Conservation (phyloP, 257 asterid genomes). For the Paraleonurus japonicus region DNA sequence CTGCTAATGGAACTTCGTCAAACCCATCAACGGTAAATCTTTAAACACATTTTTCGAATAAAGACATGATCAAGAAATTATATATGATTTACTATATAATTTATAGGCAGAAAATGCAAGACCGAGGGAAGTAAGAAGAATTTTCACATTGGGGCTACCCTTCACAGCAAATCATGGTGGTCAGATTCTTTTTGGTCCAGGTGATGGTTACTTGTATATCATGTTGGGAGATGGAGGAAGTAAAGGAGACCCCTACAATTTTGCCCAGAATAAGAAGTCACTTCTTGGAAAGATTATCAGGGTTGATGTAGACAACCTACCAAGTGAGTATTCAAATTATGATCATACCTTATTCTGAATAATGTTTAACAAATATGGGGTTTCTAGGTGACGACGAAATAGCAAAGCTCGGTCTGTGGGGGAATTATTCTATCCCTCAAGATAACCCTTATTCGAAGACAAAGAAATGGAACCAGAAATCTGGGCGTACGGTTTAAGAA, state of each 20-base stretch:
- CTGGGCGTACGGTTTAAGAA: slow-evolving; percentile 83
- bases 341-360: background rate
- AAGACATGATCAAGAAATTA: background rate
- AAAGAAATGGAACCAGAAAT: slow-evolving; percentile 62
- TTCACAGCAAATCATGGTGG: slow-evolving; percentile 70
- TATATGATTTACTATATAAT: background rate
- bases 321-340: slow-evolving; percentile 50
- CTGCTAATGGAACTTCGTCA: slow-evolving; percentile 77
- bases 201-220: slow-evolving; percentile 71
- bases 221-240: slow-evolving; percentile 95
- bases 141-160: slow-evolving; percentile 83
- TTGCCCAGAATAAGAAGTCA: slow-evolving; percentile 87
- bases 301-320: slow-evolving; percentile 67
- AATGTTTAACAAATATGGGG: background rate
- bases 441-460: slow-evolving; percentile 76
- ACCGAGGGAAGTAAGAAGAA: slow-evolving; percentile 73
- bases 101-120: slow-evolving; percentile 56
- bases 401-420: slow-evolving; percentile 64
- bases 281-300: slow-evolving; percentile 85
- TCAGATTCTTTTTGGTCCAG: slow-evolving; percentile 84
- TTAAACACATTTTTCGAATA: background rate
- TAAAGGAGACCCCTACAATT: slow-evolving; percentile 75
- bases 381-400: slow-evolving; percentile 59
- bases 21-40: slow-evolving; percentile 58
- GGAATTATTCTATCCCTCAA: slow-evolving; percentile 69